phyloP scores from a whole-genome alignment of 768 basidiomycete species.

The Lentinula sp. region DNA sequence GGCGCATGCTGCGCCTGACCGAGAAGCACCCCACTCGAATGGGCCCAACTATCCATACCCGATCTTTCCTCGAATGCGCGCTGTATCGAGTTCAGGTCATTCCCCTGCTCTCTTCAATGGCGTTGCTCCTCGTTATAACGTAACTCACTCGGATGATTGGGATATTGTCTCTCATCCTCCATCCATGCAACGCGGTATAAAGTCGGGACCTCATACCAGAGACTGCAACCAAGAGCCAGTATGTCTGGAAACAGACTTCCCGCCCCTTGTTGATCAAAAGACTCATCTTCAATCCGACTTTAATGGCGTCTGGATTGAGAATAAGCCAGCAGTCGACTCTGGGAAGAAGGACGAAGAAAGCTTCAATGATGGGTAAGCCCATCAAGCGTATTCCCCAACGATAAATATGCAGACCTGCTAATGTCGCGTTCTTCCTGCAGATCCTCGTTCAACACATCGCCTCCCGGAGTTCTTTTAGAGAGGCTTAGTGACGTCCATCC shows the following conservation, averaged over 20 bases:
- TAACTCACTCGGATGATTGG: not conserved
- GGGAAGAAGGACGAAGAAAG: conserved; percentile 3
- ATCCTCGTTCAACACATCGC: not conserved
- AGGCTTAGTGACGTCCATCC: not conserved
- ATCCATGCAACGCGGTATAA: not conserved
- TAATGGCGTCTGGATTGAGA: conserved; percentile 11
- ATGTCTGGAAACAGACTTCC: conserved; percentile 31
- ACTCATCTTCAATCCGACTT: not conserved
- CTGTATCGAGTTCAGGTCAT: not conserved
- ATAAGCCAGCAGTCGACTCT: conserved; percentile 6
- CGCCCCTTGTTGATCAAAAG: conserved; percentile 14
- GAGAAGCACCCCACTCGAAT: not conserved
- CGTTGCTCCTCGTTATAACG: not conserved
- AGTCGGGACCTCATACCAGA: not conserved
- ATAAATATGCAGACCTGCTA: not conserved
- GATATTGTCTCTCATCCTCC: not conserved
- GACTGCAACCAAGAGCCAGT: not conserved
- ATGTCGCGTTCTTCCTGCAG: not conserved
- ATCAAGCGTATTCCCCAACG: not conserved
- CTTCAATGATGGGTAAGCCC: conserved; percentile 5
- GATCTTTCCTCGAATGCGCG: conserved; percentile 22
- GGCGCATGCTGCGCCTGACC: conserved; percentile 48
- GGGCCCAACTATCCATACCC: conserved; percentile 18
- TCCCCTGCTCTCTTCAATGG: not conserved
- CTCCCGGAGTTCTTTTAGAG: not conserved